Percentiles rank a stretch among this genome's conserved stretches.
Conservation (phyloP, 1,139 yeast genomes). For the Suhomyces chickasaworum region DNA sequence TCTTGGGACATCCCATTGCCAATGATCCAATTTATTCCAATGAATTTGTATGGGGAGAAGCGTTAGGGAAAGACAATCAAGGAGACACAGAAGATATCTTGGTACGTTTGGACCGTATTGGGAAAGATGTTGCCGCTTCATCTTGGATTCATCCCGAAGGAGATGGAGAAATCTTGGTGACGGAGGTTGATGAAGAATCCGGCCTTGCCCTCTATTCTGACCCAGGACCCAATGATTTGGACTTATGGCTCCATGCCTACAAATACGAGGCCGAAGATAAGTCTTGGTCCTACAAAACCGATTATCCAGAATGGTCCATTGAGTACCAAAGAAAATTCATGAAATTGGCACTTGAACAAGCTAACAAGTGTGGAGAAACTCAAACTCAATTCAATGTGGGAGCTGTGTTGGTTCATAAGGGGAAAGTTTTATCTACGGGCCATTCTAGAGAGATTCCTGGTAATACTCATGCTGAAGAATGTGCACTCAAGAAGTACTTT, state of each 20-base stretch:
- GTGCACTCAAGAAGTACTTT: conserved; percentile 81
- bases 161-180: conserved; percentile 63
- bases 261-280: conserved; percentile 60
- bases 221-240: conserved; percentile 84
- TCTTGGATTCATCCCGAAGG: conserved; percentile 64
- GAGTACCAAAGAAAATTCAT: conserved; percentile 56
- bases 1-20: conserved; percentile 85
- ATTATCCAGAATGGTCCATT: conserved; percentile 85
- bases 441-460: conserved; percentile 91
- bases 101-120: conserved; percentile 57
- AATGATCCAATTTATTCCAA: conserved; percentile 87
- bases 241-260: conserved; percentile 88
- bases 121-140: conserved; percentile 66
- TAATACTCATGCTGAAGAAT: conserved; percentile 97
- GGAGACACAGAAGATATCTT: conserved; percentile 51
- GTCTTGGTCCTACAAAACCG: conserved; percentile 78
- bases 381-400: conserved; percentile 93
- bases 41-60: conserved; percentile 69
- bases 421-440: conserved; percentile 72
- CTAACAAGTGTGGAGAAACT: conserved; percentile 79
- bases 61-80: conserved; percentile 55
- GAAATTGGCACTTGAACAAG: conserved; percentile 72
- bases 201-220: conserved; percentile 78
- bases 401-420: conserved; percentile 74
- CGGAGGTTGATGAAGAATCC: conserved; percentile 64